A percentile compares a stretch with the other conserved stretches of the same genome.
Evolutionary conservation across 2,329 filamentous ascomycete genomes (phyloP).

Genomic region (Microcera coccophila): DNA sequence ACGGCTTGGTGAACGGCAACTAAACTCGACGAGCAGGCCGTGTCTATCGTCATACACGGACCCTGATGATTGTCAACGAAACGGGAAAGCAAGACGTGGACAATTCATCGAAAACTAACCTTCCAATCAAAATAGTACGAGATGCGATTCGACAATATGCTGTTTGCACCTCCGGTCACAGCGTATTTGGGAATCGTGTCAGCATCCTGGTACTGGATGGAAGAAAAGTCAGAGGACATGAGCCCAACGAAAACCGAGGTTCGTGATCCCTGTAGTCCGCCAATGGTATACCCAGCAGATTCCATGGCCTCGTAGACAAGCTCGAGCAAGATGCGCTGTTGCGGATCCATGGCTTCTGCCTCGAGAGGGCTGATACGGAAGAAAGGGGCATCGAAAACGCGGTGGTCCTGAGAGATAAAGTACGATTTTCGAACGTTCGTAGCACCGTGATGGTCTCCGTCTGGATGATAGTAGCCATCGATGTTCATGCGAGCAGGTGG

Average conservation of each 20-base stretch:
- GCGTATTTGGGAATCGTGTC: constrained; percentile 27
- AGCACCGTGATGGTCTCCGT: constrained; percentile 39
- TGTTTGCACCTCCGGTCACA: constrained; percentile 28
- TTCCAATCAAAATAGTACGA: too few species aligned
- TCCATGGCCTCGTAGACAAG: constrained; percentile 30
- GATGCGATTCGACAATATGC: constrained; percentile 36
- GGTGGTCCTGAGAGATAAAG: background rate
- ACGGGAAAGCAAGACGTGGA: too few species aligned
- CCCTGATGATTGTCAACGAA: too few species aligned
- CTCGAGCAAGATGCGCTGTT: constrained; percentile 30
- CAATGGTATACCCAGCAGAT: constrained; percentile 23
- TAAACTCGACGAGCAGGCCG: constrained; percentile 32
- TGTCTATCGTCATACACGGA: constrained; percentile 29
- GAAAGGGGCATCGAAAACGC: constrained; percentile 22
- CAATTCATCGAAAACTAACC: too few species aligned
- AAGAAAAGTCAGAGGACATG: constrained; percentile 27
- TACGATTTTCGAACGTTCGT: constrained; percentile 6
- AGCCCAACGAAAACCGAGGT: constrained; percentile 20
- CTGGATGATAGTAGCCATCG: constrained; percentile 51
- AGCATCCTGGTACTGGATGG: constrained; percentile 23
- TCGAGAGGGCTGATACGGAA: constrained; percentile 24
- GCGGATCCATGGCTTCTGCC: constrained; percentile 29
- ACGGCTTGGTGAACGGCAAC: constrained; percentile 18
- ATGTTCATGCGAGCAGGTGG: constrained; percentile 47
- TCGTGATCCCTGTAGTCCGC: constrained; percentile 38